Evolutionary conservation across 1,284 basidiomycete genomes (phyloP), one percentile per base, ranked within the genome.

Genomic region (Fistulina hepatica): DNA sequence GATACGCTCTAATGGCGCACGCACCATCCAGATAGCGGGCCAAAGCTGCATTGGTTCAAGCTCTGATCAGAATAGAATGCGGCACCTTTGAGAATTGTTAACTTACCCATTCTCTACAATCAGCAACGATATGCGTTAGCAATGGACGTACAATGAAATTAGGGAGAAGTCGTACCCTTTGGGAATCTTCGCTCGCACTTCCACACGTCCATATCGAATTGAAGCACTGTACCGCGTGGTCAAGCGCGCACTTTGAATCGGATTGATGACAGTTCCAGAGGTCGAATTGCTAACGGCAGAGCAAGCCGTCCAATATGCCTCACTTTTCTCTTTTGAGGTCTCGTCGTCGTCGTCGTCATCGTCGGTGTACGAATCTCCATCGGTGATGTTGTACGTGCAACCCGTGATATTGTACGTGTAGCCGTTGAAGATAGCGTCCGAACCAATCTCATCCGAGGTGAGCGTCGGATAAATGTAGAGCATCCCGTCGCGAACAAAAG

Each of bases 1-100:
- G 9, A 16, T 5, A 8, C 28, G 25, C 16, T n/a, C n/a, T n/a
- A n/a, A n/a, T n/a, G 86, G 85, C 50, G 88, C 67, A n/a, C n/a
- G n/a, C n/a, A 86, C 56, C 83, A 90, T 81, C 79, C 81, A 84
- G 41, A 91, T 73, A 1, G 81, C 79, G 2, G 85, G 86, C 85
- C 86, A 90, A 36, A 90, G 58, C 86, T 83, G n/a, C 4, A 20
- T 21, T 10, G 23, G 21, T 4, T n/a, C 17, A 11, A 8, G 24
- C 24, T 9, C 9, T n/a, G n/a, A 32, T 31, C 77, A 46, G 75
- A 72, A 2, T 15, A 13, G 43, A 38, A 23, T 9, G 27, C 28
- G 35, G 23, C 26, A 21, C 34, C 30, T 19, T 41, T 50, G 50
- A 3, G 59, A 60, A 15, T 63, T 33, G 47, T 61, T 61, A 40